These are phyloP conservation scores for Dinochytrium kinnereticum DNA, from an alignment of 371 early-diverging fungal genomes.

Conservation along the genomic window DNA sequence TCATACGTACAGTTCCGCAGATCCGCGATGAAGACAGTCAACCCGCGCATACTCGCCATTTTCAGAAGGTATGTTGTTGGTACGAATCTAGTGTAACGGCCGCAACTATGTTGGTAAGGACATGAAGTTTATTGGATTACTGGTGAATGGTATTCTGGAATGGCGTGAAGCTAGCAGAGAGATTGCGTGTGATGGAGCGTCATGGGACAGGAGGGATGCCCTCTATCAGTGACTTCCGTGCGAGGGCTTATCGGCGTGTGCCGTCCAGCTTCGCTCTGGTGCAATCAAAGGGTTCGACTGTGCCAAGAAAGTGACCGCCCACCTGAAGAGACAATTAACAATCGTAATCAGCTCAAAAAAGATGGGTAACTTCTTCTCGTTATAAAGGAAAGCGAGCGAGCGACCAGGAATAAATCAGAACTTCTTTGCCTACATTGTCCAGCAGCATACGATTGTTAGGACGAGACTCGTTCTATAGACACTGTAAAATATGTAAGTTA, in stretches of 20 bases:
- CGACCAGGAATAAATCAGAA: neutral
- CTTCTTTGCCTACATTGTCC: conserved; percentile 39
- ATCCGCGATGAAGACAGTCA: conserved; percentile 90
- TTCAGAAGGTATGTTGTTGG: neutral
- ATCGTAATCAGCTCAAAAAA: neutral
- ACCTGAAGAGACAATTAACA: conserved; percentile 33
- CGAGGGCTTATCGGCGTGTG: conserved; percentile 7
- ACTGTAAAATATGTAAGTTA: too few species aligned
- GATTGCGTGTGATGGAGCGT: neutral
- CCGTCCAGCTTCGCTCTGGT: conserved; percentile 41
- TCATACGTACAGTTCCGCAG: conserved; percentile 72
- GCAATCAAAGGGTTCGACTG: conserved; percentile 49
- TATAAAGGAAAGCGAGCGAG: neutral
- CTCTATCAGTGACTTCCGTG: neutral
- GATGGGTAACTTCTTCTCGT: neutral
- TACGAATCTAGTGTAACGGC: too few species aligned
- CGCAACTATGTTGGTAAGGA: too few species aligned
- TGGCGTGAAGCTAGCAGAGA: too few species aligned
- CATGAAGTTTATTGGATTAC: too few species aligned
- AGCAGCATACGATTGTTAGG: conserved; percentile 45
- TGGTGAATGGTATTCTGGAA: too few species aligned
- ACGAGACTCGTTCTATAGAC: conserved; percentile 41
- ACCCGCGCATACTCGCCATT: conserved; percentile 74
- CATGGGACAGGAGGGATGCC: neutral
- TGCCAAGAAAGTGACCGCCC: conserved; percentile 54